A percentile compares a stretch with the other conserved stretches of the same genome.
These are phyloP conservation scores for Mortierella sp. DNA, from an alignment of 371 early-diverging fungal species.

Conservation along the genomic window DNA sequence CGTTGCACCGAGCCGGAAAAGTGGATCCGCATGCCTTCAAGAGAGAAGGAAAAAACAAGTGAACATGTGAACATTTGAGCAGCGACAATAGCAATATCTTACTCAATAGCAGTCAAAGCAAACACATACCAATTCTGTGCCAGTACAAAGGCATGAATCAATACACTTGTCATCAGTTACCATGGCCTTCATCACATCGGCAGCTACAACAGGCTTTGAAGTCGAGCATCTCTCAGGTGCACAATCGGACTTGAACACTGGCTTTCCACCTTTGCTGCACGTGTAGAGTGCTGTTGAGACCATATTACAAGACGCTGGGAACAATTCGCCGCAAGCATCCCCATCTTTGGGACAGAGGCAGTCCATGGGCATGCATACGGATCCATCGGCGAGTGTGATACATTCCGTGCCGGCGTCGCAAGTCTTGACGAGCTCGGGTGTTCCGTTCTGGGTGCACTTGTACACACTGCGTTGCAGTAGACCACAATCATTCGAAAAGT, in stretches of 20 bases:
- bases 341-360: slow-evolving; percentile 17
- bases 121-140: not conserved
- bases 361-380: not conserved
- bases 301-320: slow-evolving; percentile 9
- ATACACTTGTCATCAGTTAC: not conserved
- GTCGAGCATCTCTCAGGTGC: slow-evolving; percentile 2
- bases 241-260: not conserved
- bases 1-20: not conserved
- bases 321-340: not conserved
- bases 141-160: not conserved
- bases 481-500: slow-evolving; percentile 1
- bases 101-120: too few species aligned
- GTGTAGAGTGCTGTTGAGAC: slow-evolving; percentile 1
- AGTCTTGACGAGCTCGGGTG: not conserved
- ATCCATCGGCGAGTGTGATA: slow-evolving; percentile 1
- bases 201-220: not conserved
- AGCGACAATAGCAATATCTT: too few species aligned
- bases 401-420: slow-evolving; percentile 1
- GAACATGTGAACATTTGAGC: too few species aligned
- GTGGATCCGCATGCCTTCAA: slow-evolving; percentile 5
- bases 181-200: not conserved
- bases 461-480: slow-evolving; percentile 4
- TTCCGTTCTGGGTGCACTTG: slow-evolving; percentile 2
- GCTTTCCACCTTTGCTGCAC: slow-evolving; percentile 1
- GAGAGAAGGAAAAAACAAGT: too few species aligned